phyloP scores from a whole-genome alignment of 1,139 yeast species.

The Pichia sp. region DNA sequence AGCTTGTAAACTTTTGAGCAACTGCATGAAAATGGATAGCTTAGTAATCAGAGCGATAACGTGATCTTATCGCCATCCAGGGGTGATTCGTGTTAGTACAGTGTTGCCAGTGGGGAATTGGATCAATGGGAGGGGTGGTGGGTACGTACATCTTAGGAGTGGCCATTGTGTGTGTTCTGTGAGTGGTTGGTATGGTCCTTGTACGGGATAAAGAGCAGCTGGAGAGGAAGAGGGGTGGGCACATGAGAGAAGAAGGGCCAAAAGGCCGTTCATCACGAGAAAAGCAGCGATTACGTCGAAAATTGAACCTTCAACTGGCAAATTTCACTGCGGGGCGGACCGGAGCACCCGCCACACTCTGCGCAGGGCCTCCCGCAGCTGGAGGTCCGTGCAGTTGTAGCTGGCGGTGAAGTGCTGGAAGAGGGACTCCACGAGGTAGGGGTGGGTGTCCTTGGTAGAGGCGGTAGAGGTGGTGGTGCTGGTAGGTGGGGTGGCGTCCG shows the following conservation, averaged over 20 bases:
- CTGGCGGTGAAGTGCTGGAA: slow-evolving; percentile 1
- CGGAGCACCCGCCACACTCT: not conserved
- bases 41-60: not conserved
- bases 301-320: too few species aligned
- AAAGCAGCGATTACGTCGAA: too few species aligned
- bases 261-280: too few species aligned
- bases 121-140: too few species aligned
- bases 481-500: not conserved
- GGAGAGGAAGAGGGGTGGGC: not conserved
- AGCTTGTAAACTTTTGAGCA: slow-evolving; percentile 10
- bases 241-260: too few species aligned
- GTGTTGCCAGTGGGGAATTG: too few species aligned
- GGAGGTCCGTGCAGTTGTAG: slow-evolving; percentile 2
- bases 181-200: not conserved
- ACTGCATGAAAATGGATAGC: not conserved
- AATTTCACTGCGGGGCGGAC: too few species aligned
- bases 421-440: slow-evolving; percentile 1
- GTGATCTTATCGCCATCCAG: too few species aligned
- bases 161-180: not conserved
- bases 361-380: slow-evolving; percentile 1
- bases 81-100: too few species aligned
- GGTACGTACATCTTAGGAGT: slow-evolving; percentile 42
- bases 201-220: not conserved
- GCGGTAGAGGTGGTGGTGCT: not conserved
- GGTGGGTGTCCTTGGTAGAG: not conserved